phyloP scores from a whole-genome alignment of 116 monocot species.

The Posidonia oceanica region DNA sequence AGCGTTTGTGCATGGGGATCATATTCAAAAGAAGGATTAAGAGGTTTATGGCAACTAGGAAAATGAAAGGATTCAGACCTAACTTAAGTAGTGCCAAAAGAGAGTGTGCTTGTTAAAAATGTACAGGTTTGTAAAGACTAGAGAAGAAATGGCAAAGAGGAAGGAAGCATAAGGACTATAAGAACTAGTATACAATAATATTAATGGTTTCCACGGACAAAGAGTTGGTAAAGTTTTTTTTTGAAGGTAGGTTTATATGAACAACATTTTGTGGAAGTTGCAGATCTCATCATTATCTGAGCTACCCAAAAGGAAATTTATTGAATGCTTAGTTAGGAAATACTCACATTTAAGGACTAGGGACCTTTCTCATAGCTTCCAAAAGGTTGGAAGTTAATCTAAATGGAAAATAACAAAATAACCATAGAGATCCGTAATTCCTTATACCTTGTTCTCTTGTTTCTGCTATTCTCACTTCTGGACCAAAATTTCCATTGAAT shows the following conservation, averaged over 20 bases:
- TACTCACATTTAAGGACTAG: slow-evolving; percentile 1
- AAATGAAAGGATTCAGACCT: neutral
- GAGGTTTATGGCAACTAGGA: neutral
- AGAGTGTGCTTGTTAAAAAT: neutral
- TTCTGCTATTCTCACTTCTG: no score
- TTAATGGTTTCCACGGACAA: neutral
- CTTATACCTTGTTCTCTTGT: neutral
- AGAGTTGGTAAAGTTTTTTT: neutral
- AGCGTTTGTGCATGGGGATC: neutral
- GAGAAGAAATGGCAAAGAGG: slow-evolving; percentile 14
- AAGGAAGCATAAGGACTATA: neutral
- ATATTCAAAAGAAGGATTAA: neutral
- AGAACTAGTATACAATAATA: neutral
- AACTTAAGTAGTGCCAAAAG: neutral
- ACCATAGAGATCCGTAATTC: neutral
- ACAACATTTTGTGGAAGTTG: neutral
- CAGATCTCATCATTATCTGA: neutral
- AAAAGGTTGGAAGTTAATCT: neutral
- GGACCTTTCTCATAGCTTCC: neutral
- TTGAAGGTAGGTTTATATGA: neutral
- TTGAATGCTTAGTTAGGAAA: slow-evolving; percentile 9
- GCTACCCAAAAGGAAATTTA: slow-evolving; percentile 4
- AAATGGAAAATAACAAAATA: neutral
- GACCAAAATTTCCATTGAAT: no score
- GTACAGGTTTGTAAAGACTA: neutral